Base-by-base conservation (phyloP, 208 protist genomes). In the Vickermania spadyakhi region DNA sequence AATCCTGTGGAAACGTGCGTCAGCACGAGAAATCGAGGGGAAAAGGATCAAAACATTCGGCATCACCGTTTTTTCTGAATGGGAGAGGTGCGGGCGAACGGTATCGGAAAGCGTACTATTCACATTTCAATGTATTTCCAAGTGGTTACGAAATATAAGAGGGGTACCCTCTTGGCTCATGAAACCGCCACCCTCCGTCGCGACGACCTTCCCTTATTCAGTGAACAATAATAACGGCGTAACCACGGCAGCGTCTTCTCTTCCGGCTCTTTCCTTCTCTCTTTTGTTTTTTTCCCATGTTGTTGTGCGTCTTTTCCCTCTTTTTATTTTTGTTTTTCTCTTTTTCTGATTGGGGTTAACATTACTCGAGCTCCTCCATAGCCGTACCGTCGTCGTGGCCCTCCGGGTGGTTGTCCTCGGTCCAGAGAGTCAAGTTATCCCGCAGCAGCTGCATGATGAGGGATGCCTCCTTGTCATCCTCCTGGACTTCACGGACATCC, bases 361-460 rank as follows among this genome's bases (percentile, higher is more conserved):
- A 45, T 45, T 92, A 94, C 81, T 94, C 84, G 22, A 92, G 76
- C 54, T 94, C 84, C 72, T 89, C 79, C 84, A 94, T 89, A 28
- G 82, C 83, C 4, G 82, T 89, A 57, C 82, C 84, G 60, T 91
- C 84, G 56, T 94, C 84, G 31, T 70, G 75, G 57, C 77, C 83
- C 51, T 91, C 84, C 18, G 81, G 77, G 56, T 86, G 77, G n/a
- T 84, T 68, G 74, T 94, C 86, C 74, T 96, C 90, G 11, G 96
- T 98, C 97, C 98, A 99, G 14, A 99, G 85, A 2, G 97, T 98
- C 14, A 99, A 87, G 89, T 99, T 99, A 74, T 99, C 98, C 31
- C 98, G 80, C 28, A 99, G 81, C 31, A 99, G 91, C 81, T 99
- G 97, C 96, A 99, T 99, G 73, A 99, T 99, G 42, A 99, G 89